Evolutionary conservation across 208 protist genomes (phyloP).

Genomic region (Wallacemonas rigidus): DNA sequence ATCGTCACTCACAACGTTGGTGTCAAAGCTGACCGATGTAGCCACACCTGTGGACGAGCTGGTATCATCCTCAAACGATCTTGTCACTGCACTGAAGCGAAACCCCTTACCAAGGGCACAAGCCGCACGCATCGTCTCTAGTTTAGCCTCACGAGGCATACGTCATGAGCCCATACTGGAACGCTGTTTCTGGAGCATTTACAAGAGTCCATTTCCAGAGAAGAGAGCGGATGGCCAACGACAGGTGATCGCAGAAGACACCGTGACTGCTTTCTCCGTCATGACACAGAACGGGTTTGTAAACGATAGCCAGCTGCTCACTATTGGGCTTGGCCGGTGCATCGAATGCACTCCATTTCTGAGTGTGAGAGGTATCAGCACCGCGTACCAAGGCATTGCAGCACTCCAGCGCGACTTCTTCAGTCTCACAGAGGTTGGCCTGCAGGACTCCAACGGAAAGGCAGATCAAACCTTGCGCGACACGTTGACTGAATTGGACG

Average conservation of each 20-base stretch:
- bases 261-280: constrained; percentile 48
- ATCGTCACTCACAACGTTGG: neutral
- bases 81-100: neutral
- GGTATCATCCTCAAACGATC: neutral
- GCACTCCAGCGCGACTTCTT: constrained; percentile 57
- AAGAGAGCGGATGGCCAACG: neutral
- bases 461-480: constrained; percentile 30
- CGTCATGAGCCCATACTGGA: constrained; percentile 69
- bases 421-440: constrained; percentile 64
- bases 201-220: constrained; percentile 38
- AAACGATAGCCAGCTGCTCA: constrained; percentile 68
- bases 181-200: constrained; percentile 63
- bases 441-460: constrained; percentile 40
- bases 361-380: constrained; percentile 39
- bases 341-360: constrained; percentile 57
- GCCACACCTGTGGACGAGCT: constrained; percentile 8
- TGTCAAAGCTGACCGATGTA: constrained; percentile 2
- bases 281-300: constrained; percentile 55
- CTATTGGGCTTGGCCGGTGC: constrained; percentile 68
- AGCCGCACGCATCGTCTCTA: neutral
- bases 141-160: constrained; percentile 34
- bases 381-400: constrained; percentile 54
- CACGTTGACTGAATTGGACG: constrained; percentile 15
- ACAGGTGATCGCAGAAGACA: constrained; percentile 42
- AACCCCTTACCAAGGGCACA: neutral